Base-by-base conservation (phyloP, 306 rosid species). In the Macrotyloma uniflorum region DNA sequence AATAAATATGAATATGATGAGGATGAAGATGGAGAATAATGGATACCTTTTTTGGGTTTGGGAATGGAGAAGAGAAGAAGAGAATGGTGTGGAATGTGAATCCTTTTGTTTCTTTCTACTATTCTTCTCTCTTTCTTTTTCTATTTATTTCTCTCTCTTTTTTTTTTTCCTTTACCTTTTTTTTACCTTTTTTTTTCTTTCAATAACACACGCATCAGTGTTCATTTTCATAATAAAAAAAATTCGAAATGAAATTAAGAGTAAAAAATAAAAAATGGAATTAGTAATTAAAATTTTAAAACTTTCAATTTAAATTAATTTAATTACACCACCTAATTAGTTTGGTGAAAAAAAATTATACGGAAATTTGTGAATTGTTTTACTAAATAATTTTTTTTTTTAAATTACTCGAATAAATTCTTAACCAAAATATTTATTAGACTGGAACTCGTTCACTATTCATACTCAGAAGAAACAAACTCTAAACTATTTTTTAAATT, bases 21-120 rank as follows among this genome's bases (percentile, higher is more conserved):
- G 9, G 0, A 18, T 14, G 24, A 14, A 33, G 6, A 14, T 8
- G 38, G 45, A 23, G 18, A 22, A 4, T 5, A 11, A 58, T 33
- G 16, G 71, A 15, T 46, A 79, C 83, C 72, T 61, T 71, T n/a
- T 16, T 24, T 63, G 28, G 5, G 6, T 7, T 24, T 57, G 40
- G 33, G 16, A 55, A 43, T 26, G 59, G 7, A 23, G 53, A 76
- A 10, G 1, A 53, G 16, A 14, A 38, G 68, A 79, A 67, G 16
- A 30, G 33, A 51, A 35, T 20, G 49, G 28, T 42, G 59, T 36
- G 47, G 5, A 42, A 42, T 12, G 20, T 61, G 38, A 65, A 70
- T 79, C 23, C 53, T 66, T 67, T 36, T 76, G 3, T 67, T 35
- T 76, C 65, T 40, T 36, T 50, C 50, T 3, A 8, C 38, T 76